Base-by-base conservation (phyloP, 331 rosid species). In the Acacia pycnantha region DNA sequence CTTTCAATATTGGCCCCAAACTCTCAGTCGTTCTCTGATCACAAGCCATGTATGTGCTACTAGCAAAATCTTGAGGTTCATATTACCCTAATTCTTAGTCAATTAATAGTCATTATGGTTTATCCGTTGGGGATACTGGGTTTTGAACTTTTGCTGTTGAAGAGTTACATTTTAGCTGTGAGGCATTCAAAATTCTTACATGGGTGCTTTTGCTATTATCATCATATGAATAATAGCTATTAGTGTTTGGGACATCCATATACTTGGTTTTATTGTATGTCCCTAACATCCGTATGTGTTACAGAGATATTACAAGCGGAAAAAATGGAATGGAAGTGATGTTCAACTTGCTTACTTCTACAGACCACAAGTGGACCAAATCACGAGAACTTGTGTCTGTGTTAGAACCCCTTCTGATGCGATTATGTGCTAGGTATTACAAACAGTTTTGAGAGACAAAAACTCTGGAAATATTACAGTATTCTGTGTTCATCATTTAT, bases 401-500 rank as follows among this genome's bases (percentile, higher is more conserved):
- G 64, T 54, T 95, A 67, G 82, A 88, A 83, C 41, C 86, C 70
- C 90, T 90, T 75, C 75, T 95, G 83, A 90, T 93, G 90, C 92
- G 94, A 74, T 85, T 93, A 54, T 93, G 98, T 83, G 91, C 94
- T 75, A 90, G 98, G 97, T 93, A 88, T 73, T 74, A 80, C 58
- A 72, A 74, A 81, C 80, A 68, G 73, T 75, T 75, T 53, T 53
- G 56, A 79, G 71, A 44, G 47, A 47, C 72, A 61, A 84, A 64
- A 76, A 71, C n/a, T 0, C 4, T 56, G 54, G 12, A 70, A 66
- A 62, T 77, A 77, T 44, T 77, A 74, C 48, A 82, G 64, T 15
- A 79, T 68, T 33, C 77, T 83, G 50, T 59, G 22, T 46, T 72
- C 59, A 47, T 59, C 62, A 48, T 64, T 44, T 29, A 68, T 64